Percentiles rank a stretch among this genome's conserved stretches.
These are phyloP conservation scores for Danielozyma ontarioensis DNA, from an alignment of 805 yeast genomes.

Conservation along the genomic window DNA sequence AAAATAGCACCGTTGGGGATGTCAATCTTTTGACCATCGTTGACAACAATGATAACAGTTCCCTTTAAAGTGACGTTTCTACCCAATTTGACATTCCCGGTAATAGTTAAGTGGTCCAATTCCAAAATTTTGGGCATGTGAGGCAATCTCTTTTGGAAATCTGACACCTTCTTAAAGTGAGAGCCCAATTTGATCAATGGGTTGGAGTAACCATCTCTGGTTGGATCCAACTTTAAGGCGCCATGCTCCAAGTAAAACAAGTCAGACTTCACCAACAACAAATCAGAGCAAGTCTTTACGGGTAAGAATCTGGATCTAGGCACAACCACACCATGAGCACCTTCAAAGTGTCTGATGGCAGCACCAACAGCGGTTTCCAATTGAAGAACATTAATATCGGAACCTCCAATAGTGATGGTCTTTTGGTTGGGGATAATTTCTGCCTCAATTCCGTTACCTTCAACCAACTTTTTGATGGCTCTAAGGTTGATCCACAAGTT, in stretches of 20 bases:
- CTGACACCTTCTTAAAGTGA: constrained; percentile 91
- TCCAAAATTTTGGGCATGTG: constrained; percentile 96
- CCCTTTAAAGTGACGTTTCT: constrained; percentile 89
- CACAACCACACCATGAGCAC: constrained; percentile 96
- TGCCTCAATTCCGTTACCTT: constrained; percentile 71
- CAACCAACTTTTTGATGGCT: constrained; percentile 90
- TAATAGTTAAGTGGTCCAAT: constrained; percentile 93
- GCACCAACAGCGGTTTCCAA: constrained; percentile 99
- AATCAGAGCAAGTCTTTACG: constrained; percentile 94
- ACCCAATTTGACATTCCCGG: constrained; percentile 93
- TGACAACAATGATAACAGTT: constrained; percentile 95
- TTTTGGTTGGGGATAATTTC: constrained; percentile 96
- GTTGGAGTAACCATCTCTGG: constrained; percentile 84
- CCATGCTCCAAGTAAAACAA: constrained; percentile 89
- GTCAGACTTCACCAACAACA: constrained; percentile 91
- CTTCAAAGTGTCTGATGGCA: constrained; percentile 90
- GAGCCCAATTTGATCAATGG: constrained; percentile 96
- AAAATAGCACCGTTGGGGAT: constrained; percentile 94
- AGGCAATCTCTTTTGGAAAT: constrained; percentile 83
- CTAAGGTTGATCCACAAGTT: constrained; percentile 95
- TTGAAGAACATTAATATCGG: constrained; percentile 82
- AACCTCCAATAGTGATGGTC: constrained; percentile 70
- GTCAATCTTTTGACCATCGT: constrained; percentile 94
- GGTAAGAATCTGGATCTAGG: constrained; percentile 98
- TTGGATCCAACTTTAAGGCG: constrained; percentile 74